These are phyloP conservation scores for Hygrophorus russula DNA, from an alignment of 768 basidiomycete genomes.

Conservation along the genomic window DNA sequence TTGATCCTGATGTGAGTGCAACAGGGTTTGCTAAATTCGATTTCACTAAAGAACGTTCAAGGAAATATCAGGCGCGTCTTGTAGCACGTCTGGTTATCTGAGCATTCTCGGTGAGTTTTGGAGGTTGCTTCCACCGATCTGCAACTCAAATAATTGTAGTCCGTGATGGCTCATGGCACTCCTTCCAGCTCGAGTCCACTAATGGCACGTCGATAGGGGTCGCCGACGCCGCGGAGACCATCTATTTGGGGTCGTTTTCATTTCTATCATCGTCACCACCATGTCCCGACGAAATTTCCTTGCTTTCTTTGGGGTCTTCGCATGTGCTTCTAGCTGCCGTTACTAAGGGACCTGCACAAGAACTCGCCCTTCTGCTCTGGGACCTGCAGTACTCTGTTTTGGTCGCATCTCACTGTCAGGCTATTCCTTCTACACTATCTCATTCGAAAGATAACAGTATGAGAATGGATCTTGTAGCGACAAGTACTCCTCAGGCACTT, in stretches of 20 bases:
- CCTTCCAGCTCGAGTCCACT: constrained; percentile 20
- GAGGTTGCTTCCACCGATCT: not conserved
- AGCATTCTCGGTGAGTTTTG: constrained; percentile 35
- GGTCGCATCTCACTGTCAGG: constrained; percentile 39
- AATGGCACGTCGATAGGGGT: constrained; percentile 15
- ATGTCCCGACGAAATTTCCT: constrained; percentile 16
- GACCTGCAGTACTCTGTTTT: constrained; percentile 59
- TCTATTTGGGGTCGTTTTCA: constrained; percentile 16
- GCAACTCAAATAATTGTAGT: constrained; percentile 18
- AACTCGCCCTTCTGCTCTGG: constrained; percentile 52
- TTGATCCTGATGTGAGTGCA: constrained; percentile 20
- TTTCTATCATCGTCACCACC: constrained; percentile 5
- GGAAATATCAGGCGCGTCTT: constrained; percentile 29
- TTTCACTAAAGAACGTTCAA: constrained; percentile 11
- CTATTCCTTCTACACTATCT: constrained; percentile 34
- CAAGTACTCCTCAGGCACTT: constrained; percentile 36
- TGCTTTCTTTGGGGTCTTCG: constrained; percentile 44
- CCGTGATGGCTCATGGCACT: constrained; percentile 31
- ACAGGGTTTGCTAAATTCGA: not conserved
- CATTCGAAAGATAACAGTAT: constrained; percentile 19
- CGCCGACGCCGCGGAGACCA: constrained; percentile 15
- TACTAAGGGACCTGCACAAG: constrained; percentile 23
- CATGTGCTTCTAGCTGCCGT: constrained; percentile 43
- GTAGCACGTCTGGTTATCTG: constrained; percentile 36
- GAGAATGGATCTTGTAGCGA: constrained; percentile 18